Conservation (phyloP, 192 early-diverging fungal species). For the Coemansia sp. region DNA sequence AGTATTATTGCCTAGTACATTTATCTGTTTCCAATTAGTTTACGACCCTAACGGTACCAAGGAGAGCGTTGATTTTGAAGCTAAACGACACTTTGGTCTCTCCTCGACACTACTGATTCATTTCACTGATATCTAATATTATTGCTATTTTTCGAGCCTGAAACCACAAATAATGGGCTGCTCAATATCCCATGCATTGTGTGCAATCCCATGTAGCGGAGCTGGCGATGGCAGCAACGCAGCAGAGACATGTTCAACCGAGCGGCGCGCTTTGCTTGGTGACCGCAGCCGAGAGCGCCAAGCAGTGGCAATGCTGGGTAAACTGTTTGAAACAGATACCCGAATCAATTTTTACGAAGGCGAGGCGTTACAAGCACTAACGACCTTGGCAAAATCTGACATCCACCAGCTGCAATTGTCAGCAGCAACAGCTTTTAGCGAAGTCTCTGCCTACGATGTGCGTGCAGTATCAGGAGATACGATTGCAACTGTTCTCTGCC, state of each 20-base stretch:
- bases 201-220: background rate
- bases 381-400: constrained; percentile 79
- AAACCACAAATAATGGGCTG: constrained; percentile 3
- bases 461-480: constrained; percentile 63
- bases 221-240: background rate
- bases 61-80: too few species aligned
- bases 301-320: constrained; percentile 32
- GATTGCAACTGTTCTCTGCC: constrained; percentile 68
- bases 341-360: constrained; percentile 69
- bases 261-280: constrained; percentile 27
- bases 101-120: too few species aligned
- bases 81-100: too few species aligned
- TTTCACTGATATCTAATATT: background rate
- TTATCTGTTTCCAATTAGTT: too few species aligned
- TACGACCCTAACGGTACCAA: too few species aligned
- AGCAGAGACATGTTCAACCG: constrained; percentile 1
- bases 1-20: too few species aligned
- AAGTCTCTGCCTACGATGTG: constrained; percentile 81
- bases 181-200: background rate
- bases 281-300: constrained; percentile 21
- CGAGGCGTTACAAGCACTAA: constrained; percentile 67
- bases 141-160: too few species aligned
- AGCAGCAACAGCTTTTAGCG: constrained; percentile 83
- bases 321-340: constrained; percentile 40
- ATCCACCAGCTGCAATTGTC: constrained; percentile 80